These are phyloP conservation scores for Theileria sp. DNA, from an alignment of 169 alveolate genomes.

Conservation along the genomic window DNA sequence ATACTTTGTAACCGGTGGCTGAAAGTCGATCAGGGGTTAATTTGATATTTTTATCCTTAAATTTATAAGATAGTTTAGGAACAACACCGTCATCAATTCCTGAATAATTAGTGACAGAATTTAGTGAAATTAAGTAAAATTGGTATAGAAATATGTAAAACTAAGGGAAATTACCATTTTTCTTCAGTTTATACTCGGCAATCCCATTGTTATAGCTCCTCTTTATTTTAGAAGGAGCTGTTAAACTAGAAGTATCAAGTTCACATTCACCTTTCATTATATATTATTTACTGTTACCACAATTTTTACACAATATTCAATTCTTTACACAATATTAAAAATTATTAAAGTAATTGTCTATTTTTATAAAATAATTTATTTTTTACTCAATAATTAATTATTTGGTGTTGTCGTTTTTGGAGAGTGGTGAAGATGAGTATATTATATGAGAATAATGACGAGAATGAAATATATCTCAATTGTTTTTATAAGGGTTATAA, in stretches of 20 bases:
- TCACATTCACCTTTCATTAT: constrained; percentile 10
- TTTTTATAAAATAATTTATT: too few species aligned
- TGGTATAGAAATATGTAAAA: neutral
- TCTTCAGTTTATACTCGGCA: neutral
- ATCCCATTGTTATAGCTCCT: neutral
- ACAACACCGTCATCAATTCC: constrained; percentile 27
- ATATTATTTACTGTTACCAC: neutral
- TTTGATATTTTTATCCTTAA: constrained; percentile 42
- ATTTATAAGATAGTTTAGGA: constrained; percentile 33
- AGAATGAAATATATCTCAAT: constrained; percentile 26
- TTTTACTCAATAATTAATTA: too few species aligned
- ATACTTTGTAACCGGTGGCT: constrained; percentile 54
- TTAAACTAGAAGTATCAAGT: neutral
- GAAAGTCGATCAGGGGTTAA: constrained; percentile 28
- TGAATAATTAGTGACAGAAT: neutral
- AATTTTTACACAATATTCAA: neutral
- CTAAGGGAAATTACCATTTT: neutral
- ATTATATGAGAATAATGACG: constrained; percentile 10
- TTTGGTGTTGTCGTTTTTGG: neutral
- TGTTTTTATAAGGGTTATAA: constrained; percentile 66
- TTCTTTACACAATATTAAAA: neutral
- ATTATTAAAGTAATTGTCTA: too few species aligned
- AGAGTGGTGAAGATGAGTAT: constrained; percentile 16
- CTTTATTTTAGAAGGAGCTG: neutral
- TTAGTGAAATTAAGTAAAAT: neutral